Evolutionary conservation across 139 green algal species (phyloP), one percentile per base, ranked within the genome.

Genomic region (Coelastrella sp.): DNA sequence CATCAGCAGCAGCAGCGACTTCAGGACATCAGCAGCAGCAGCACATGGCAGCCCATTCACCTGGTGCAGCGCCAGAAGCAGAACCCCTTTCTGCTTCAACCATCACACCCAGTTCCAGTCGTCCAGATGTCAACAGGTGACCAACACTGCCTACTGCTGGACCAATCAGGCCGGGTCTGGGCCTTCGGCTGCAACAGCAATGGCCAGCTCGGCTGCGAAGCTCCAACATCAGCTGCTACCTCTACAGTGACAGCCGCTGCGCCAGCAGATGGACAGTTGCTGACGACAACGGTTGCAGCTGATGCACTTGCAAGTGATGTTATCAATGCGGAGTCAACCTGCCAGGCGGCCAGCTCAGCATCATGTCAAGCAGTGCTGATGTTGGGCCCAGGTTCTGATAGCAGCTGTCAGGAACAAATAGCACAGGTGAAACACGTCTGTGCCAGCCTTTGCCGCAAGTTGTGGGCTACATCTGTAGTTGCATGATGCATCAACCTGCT

Each of bases 171-270:
- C 75, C 37, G 53, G n/a, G 75, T 82, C 2, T 82, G 75, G 75
- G 75, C 51, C 0, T 30, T 69, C 13, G 75, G 75, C 21, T 71
- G n/a, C 15, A 82, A 82, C 35, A 41, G 53, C 23, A 41, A 82
- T 72, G 75, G 75, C 32, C 75, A 82, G 75, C 34, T 82, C 5
- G 53, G 75, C 7, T 21, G 30, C 8, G 4, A 32, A 64, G 23
- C 21, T n/a, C 32, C 38, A 37, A 40, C 34, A 11, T 5, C 63
- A 67, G 59, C 59, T 35, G 59, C 0, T 9, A 32, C 59, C 21
- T 27, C 59, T 35, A 23, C n/a, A n/a, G n/a, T n/a, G n/a, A n/a
- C n/a, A n/a, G n/a, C 68, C 19, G 43, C 41, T 62, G 69, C 40
- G n/a, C 27, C 69, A 63, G 11, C 27, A 60, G 30, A 7, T 32